These are phyloP conservation scores for Amylocarpus encephaloides DNA, from an alignment of 2,329 filamentous ascomycete genomes.

Conservation along the genomic window DNA sequence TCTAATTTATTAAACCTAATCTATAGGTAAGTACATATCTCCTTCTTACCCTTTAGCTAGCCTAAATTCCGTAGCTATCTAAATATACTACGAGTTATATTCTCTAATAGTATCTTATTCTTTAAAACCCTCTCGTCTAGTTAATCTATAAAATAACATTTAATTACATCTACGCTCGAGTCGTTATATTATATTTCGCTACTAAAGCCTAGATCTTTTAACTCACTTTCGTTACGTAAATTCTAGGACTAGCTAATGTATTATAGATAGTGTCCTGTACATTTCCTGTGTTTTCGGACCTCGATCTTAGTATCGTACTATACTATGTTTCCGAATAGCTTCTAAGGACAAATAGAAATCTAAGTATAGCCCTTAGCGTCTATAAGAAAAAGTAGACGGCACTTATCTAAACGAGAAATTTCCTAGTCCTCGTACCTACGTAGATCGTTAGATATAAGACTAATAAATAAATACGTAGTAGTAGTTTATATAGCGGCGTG, in stretches of 20 bases:
- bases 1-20: slow-evolving; percentile 22
- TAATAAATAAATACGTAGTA: slow-evolving; percentile 11
- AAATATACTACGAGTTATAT: slow-evolving; percentile 30
- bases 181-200: neutral
- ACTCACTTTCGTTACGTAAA: slow-evolving; percentile 9
- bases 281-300: slow-evolving; percentile 27
- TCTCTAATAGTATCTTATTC: slow-evolving; percentile 22
- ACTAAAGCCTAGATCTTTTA: slow-evolving; percentile 10
- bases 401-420: slow-evolving; percentile 7
- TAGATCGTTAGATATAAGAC: slow-evolving; percentile 1
- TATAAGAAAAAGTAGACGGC: slow-evolving; percentile 10
- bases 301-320: slow-evolving; percentile 28
- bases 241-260: slow-evolving; percentile 23
- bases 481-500: slow-evolving; percentile 7
- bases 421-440: neutral
- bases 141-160: neutral
- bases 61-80: slow-evolving; percentile 27
- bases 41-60: slow-evolving; percentile 20
- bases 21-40: slow-evolving; percentile 25
- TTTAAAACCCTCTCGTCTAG: neutral
- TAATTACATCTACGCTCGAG: neutral
- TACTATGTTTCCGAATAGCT: slow-evolving; percentile 27
- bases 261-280: slow-evolving; percentile 22
- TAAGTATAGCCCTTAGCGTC: slow-evolving; percentile 7
- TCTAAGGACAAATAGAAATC: slow-evolving; percentile 27